Conservation (phyloP, 2,329 filamentous ascomycete species). For the Fusarium subtropicale region DNA sequence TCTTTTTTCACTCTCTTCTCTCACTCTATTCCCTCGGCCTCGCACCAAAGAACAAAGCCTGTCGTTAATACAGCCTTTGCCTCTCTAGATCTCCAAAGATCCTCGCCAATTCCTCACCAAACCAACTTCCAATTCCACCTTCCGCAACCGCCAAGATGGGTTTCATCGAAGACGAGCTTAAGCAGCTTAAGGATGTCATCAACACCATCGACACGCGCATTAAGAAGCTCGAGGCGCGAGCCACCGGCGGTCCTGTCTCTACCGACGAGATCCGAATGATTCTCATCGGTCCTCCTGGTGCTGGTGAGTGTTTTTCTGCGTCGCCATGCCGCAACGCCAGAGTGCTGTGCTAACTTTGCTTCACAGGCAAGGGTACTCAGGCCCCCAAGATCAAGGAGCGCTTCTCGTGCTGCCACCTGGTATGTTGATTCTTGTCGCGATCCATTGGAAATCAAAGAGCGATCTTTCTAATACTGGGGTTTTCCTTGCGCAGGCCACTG, state of each 20-base stretch:
- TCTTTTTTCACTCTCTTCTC: constrained; percentile 32
- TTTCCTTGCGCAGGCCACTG: constrained; percentile 77
- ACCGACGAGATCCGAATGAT: constrained; percentile 89
- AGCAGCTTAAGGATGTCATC: constrained; percentile 86
- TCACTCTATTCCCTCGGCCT: constrained; percentile 26
- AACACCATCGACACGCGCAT: constrained; percentile 87
- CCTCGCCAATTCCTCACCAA: constrained; percentile 33
- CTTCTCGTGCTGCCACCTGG: constrained; percentile 96
- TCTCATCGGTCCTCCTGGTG: constrained; percentile 95
- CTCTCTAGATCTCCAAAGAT: constrained; percentile 26
- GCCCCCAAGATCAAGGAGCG: constrained; percentile 98
- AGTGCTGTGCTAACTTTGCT: constrained; percentile 35
- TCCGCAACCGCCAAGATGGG: constrained; percentile 74
- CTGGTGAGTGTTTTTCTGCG: constrained; percentile 72
- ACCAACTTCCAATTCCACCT: constrained; percentile 34
- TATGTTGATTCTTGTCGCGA: constrained; percentile 60
- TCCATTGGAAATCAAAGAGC: background rate
- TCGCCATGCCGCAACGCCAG: constrained; percentile 1
- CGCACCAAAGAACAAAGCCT: constrained; percentile 24
- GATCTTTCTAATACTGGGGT: constrained; percentile 31
- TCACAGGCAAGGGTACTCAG: constrained; percentile 95
- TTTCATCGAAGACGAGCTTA: constrained; percentile 85
- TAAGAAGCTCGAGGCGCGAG: constrained; percentile 81
- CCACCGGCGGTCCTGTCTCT: constrained; percentile 66
- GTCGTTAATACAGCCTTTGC: constrained; percentile 21